Percentiles rank a stretch among this genome's conserved stretches.
Conservation (phyloP, 1,284 basidiomycete genomes). For the Ganoderma meredithae region DNA sequence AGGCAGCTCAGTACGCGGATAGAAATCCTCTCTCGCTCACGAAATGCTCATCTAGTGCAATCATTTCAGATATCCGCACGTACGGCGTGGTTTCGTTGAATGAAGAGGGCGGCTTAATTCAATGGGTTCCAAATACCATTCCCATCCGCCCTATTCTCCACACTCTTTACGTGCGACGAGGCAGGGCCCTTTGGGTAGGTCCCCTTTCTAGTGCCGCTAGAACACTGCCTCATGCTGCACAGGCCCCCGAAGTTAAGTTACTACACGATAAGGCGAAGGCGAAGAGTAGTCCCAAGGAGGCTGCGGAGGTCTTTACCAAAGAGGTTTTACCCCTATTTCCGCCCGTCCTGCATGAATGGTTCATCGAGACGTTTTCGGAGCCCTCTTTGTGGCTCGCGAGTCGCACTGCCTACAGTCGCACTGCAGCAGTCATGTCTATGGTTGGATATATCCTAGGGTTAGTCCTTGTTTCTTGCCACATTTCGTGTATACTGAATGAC, state of each 20-base stretch:
- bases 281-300: slow-evolving; percentile 52
- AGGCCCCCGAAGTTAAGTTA: slow-evolving; percentile 58
- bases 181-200: slow-evolving; percentile 71
- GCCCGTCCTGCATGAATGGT: slow-evolving; percentile 98
- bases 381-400: slow-evolving; percentile 94
- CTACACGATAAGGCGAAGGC: slow-evolving; percentile 67
- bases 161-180: slow-evolving; percentile 74
- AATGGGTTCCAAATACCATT: slow-evolving; percentile 97
- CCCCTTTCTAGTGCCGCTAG: not conserved
- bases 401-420: slow-evolving; percentile 87
- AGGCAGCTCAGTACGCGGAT: slow-evolving; percentile 80
- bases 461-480: slow-evolving; percentile 35
- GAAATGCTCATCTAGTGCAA: slow-evolving; percentile 7
- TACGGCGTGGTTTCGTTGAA: slow-evolving; percentile 97
- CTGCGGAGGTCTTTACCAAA: slow-evolving; percentile 65
- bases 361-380: slow-evolving; percentile 96
- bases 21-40: not conserved
- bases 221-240: slow-evolving; percentile 32
- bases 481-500: slow-evolving; percentile 5
- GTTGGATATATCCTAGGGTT: slow-evolving; percentile 97
- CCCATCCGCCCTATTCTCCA: slow-evolving; percentile 85
- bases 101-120: slow-evolving; percentile 96
- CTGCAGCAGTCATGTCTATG: slow-evolving; percentile 98
- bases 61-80: slow-evolving; percentile 83
- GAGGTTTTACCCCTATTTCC: slow-evolving; percentile 75